Evolutionary conservation across 208 protist genomes (phyloP).

Genomic region (Leishmania aethiopica): DNA sequence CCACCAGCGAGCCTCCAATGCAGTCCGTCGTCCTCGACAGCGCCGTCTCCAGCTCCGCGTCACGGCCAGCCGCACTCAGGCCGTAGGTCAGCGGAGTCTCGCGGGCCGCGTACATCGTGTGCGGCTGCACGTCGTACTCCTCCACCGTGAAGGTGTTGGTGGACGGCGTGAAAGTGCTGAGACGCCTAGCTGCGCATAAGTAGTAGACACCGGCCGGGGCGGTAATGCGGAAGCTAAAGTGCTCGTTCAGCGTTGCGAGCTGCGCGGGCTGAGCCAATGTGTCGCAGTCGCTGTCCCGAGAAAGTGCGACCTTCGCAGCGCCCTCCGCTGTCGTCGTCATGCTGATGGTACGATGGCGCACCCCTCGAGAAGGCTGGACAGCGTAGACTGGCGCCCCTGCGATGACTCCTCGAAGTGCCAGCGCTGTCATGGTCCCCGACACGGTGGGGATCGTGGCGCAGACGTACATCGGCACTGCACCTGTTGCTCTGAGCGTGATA

Average conservation of each 20-base stretch:
- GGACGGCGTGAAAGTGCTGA: neutral
- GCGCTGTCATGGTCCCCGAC: neutral
- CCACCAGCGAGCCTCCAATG: neutral
- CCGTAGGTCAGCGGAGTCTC: neutral
- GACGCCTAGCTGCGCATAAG: neutral
- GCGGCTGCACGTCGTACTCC: constrained; percentile 21
- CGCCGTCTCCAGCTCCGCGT: neutral
- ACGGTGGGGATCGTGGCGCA: constrained; percentile 3
- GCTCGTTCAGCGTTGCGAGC: neutral
- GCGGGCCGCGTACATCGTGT: constrained; percentile 3
- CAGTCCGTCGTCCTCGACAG: constrained; percentile 12
- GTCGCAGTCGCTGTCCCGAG: neutral
- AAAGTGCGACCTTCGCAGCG: neutral
- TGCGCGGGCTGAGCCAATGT: constrained; percentile 9
- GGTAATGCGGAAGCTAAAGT: neutral
- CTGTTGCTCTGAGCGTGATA: neutral
- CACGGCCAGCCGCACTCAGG: neutral
- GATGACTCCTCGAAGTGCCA: neutral
- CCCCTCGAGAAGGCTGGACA: neutral
- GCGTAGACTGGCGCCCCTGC: neutral
- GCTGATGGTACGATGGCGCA: constrained; percentile 8
- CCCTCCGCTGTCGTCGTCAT: constrained; percentile 3
- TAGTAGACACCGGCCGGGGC: neutral
- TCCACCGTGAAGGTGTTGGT: constrained; percentile 6
- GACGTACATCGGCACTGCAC: constrained; percentile 4